Evolutionary conservation across 371 early-diverging fungal genomes (phyloP).

Genomic region (Actinomucor elegans): DNA sequence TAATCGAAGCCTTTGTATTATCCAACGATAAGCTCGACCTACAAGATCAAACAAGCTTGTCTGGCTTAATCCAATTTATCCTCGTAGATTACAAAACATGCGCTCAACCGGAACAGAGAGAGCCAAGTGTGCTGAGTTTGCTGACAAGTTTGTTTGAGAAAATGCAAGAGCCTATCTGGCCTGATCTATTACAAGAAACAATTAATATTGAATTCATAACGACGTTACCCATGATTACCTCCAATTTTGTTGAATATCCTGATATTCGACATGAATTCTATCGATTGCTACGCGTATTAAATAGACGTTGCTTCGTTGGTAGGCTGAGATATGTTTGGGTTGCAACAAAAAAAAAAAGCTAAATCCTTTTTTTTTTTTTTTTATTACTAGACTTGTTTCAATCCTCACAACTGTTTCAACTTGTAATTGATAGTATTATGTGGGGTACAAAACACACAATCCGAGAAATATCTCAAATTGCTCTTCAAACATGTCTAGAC

Average conservation of each 20-base stretch:
- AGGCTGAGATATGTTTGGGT: too few relatives aligned
- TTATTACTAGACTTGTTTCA: constrained; percentile 64
- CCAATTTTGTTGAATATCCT: constrained; percentile 91
- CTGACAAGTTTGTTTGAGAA: constrained; percentile 72
- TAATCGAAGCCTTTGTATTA: constrained; percentile 78
- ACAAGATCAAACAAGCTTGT: constrained; percentile 71
- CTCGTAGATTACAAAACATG: constrained; percentile 78
- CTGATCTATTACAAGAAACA: constrained; percentile 47
- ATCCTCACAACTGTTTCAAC: constrained; percentile 66
- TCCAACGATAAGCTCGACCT: constrained; percentile 67
- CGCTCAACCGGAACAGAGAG: constrained; percentile 68
- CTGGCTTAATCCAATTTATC: constrained; percentile 79
- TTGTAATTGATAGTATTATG: constrained; percentile 83
- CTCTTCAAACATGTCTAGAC: constrained; percentile 75
- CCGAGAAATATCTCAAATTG: constrained; percentile 89
- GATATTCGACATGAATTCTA: constrained; percentile 92
- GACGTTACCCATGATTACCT: constrained; percentile 91
- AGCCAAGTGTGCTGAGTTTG: constrained; percentile 86
- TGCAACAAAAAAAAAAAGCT: too few relatives aligned
- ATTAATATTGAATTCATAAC: constrained; percentile 82
- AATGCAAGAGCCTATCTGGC: constrained; percentile 48
- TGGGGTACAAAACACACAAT: constrained; percentile 97
- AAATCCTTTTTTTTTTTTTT: too few relatives aligned
- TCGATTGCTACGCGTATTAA: constrained; percentile 77
- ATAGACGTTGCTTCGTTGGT: constrained; percentile 75